These are phyloP conservation scores for Colletotrichum musicola DNA, from an alignment of 2,329 filamentous ascomycete genomes.

Conservation along the genomic window DNA sequence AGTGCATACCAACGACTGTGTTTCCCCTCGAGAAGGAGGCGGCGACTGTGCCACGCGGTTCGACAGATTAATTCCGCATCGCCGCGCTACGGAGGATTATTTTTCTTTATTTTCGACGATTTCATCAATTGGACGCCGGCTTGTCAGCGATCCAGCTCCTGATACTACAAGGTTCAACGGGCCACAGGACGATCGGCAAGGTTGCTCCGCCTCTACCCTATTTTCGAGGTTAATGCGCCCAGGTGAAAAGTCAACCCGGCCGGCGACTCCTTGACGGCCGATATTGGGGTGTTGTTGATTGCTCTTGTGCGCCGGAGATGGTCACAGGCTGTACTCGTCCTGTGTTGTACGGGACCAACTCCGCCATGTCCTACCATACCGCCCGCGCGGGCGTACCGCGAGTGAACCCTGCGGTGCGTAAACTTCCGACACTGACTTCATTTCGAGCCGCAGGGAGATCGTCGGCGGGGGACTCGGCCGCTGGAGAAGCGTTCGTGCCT, in stretches of 20 bases:
- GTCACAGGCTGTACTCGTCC: not conserved
- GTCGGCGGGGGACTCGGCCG: conserved; percentile 1
- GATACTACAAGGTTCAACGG: conserved; percentile 7
- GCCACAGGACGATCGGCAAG: not conserved
- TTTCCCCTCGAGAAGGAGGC: not conserved
- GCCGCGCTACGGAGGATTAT: not conserved
- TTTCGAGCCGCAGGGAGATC: conserved; percentile 14
- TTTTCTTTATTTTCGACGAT: not conserved
- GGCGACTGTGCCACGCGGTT: not conserved
- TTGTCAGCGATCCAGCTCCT: conserved; percentile 25
- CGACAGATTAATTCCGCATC: not conserved
- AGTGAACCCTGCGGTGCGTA: conserved; percentile 1
- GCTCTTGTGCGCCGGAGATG: not conserved
- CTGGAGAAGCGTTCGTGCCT: not conserved
- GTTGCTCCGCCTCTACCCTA: conserved; percentile 28
- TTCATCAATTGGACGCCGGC: conserved; percentile 32
- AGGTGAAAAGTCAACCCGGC: conserved; percentile 4
- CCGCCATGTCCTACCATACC: not conserved
- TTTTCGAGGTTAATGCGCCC: conserved; percentile 31
- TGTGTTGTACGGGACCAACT: not conserved
- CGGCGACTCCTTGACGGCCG: not conserved
- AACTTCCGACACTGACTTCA: conserved; percentile 15
- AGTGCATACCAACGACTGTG: too few relatives aligned
- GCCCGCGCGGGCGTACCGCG: not conserved
- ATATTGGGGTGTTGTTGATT: too few relatives aligned